A percentile compares a stretch with the other conserved stretches of the same genome.
phyloP scores from a whole-genome alignment of 106 monocot species.

The Cymbidium sinense region DNA sequence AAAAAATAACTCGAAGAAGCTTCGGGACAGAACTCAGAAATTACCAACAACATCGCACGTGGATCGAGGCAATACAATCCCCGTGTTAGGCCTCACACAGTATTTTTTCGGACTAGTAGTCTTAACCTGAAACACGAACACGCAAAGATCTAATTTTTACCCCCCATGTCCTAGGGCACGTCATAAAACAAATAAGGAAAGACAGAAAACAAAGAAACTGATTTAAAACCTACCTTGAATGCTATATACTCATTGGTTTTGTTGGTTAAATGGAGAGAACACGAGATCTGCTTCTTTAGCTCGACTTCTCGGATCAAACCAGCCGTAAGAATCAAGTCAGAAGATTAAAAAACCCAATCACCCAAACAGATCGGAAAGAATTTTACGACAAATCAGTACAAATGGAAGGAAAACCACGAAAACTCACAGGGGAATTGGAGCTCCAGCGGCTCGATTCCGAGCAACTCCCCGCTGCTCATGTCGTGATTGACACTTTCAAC shows the following conservation, averaged over 20 bases:
- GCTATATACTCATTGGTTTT: slow-evolving; percentile 56
- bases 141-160: slow-evolving; percentile 2
- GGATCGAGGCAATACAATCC: slow-evolving; percentile 53
- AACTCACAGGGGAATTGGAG: slow-evolving; percentile 23
- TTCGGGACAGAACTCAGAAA: background rate
- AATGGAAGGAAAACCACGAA: background rate
- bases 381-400: background rate
- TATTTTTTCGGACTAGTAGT: slow-evolving; percentile 85
- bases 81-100: slow-evolving; percentile 69
- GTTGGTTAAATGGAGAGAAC: slow-evolving; percentile 58
- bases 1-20: background rate
- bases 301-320: slow-evolving; percentile 35
- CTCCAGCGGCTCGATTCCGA: slow-evolving; percentile 26
- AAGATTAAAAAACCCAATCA: slow-evolving; percentile 3
- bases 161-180: background rate
- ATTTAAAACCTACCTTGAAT: slow-evolving; percentile 40
- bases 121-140: slow-evolving; percentile 43
- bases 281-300: slow-evolving; percentile 71
- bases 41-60: slow-evolving; percentile 60
- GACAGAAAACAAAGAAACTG: background rate
- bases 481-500: background rate
- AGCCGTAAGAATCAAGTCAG: slow-evolving; percentile 12
- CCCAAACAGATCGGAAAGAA: background rate
- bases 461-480: slow-evolving; percentile 33
- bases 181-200: background rate